Evolutionary conservation across 495 filamentous ascomycete species (phyloP).

Genomic region (Xylaria intraflava): DNA sequence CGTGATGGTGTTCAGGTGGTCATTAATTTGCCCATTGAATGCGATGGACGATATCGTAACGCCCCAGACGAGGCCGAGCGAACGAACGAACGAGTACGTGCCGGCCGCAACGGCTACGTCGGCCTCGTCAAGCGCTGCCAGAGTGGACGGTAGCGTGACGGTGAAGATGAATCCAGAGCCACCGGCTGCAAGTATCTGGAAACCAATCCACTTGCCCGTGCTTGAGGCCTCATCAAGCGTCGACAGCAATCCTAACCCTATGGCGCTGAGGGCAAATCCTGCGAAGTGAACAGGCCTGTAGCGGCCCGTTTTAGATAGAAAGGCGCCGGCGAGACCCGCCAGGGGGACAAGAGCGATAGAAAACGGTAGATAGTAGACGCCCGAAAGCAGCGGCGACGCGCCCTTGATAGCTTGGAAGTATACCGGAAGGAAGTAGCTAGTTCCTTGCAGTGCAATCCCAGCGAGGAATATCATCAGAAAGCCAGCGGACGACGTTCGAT

Average conservation of each 20-base stretch:
- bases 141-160: conserved; percentile 6
- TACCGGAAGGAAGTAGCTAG: conserved; percentile 68
- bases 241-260: neutral
- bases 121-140: conserved; percentile 9
- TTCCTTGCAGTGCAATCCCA: conserved; percentile 65
- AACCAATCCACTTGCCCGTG: conserved; percentile 15
- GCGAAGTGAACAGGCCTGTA: neutral
- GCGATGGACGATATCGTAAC: conserved; percentile 14
- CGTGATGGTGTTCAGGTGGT: neutral
- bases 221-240: neutral
- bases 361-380: conserved; percentile 32
- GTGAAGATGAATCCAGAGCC: conserved; percentile 13
- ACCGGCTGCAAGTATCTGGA: conserved; percentile 13
- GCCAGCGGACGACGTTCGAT: conserved; percentile 51
- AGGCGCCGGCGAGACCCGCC: neutral
- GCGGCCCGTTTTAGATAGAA: neutral
- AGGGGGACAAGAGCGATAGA: neutral
- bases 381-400: conserved; percentile 28
- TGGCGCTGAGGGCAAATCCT: neutral
- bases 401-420: conserved; percentile 37
- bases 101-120: conserved; percentile 2
- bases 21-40: conserved; percentile 13
- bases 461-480: conserved; percentile 57
- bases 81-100: conserved; percentile 19
- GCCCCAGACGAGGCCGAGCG: conserved; percentile 38